phyloP scores from a whole-genome alignment of 2,329 filamentous ascomycete species.

The Fusarium stilboides region DNA sequence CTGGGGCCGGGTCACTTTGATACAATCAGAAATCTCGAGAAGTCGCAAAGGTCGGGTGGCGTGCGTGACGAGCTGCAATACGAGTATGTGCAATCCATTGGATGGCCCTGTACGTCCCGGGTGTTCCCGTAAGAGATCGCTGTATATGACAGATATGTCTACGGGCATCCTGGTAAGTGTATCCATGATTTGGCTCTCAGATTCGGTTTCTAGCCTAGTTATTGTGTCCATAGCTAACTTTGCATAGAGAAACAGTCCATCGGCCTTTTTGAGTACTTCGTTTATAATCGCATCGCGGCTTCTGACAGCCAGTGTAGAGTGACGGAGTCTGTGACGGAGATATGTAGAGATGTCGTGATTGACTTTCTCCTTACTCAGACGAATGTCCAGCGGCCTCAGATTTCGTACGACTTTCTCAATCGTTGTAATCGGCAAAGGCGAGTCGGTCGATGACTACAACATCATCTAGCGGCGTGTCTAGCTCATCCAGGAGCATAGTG shows the following conservation, averaged over 20 bases:
- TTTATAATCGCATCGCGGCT: conserved; percentile 19
- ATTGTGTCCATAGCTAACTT: conserved; percentile 34
- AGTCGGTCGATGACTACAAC: conserved; percentile 47
- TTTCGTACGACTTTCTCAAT: conserved; percentile 46
- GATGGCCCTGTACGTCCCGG: conserved; percentile 14
- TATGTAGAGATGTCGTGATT: conserved; percentile 59
- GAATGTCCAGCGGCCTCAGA: conserved; percentile 44
- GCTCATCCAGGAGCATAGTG: neutral
- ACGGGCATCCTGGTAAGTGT: conserved; percentile 8
- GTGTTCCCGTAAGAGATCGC: conserved; percentile 23
- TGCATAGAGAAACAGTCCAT: conserved; percentile 39
- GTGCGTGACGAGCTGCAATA: conserved; percentile 32
- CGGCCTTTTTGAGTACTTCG: conserved; percentile 14
- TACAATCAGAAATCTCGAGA: conserved; percentile 34
- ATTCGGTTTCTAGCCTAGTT: neutral
- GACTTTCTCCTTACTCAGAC: conserved; percentile 55
- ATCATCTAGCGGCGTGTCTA: neutral
- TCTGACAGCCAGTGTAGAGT: conserved; percentile 31
- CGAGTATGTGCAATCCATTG: neutral
- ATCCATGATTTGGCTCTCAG: neutral
- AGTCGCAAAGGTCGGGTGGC: conserved; percentile 29
- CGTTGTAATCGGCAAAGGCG: conserved; percentile 52
- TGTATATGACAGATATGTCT: conserved; percentile 29
- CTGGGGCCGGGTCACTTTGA: conserved; percentile 2
- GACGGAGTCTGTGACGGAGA: conserved; percentile 47